Evolutionary conservation across 2,329 filamentous ascomycete species (phyloP), one percentile per base, ranked within the genome.

Genomic region (Fusarium clavum): DNA sequence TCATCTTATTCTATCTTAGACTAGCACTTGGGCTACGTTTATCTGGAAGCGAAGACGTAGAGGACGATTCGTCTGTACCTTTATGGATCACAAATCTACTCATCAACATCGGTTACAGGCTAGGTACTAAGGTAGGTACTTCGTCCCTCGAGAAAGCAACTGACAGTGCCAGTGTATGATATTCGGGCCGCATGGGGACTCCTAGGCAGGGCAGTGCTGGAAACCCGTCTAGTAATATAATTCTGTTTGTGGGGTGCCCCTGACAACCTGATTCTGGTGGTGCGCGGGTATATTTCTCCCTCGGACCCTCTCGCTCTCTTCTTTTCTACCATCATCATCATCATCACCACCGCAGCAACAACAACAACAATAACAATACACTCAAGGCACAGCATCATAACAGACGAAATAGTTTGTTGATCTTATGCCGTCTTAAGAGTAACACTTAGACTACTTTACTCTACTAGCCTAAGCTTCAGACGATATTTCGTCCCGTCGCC

Each of bases 241-340:
- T 44, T 45, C 32, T 14, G 18, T 61, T 61, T 45, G 34, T 43
- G 14, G 22, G 52, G 47, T 67, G 55, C 44, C 44, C 27, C n/a
- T 30, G 40, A 48, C 24, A 61, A 60, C 55, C 27, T 49, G 38
- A 9, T 27, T 53, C 18, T 47, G 16, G 29, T 49, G 43, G 55
- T 54, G 49, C 47, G 38, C 9, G 54, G 29, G 29, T 34, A 34
- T 45, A 53, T 66, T 47, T 61, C 29, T 40, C n/a, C 8, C 61
- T 34, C 45, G 27, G n/a, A 29, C 45, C 30, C 34, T 44, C 24
- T 25, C 45, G 32, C 54, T 29, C 38, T 32, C 32, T 55, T 22
- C 24, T 38, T 55, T 49, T 55, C 43, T 32, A 16, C 38, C 32
- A n/a, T 38, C 34, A 38, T 16, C 47, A 40, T 38, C 61, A 66